Evolutionary conservation across 441 rosid species (phyloP), one percentile per base, ranked within the genome.

Genomic region (Hypseocharis bilobata): DNA sequence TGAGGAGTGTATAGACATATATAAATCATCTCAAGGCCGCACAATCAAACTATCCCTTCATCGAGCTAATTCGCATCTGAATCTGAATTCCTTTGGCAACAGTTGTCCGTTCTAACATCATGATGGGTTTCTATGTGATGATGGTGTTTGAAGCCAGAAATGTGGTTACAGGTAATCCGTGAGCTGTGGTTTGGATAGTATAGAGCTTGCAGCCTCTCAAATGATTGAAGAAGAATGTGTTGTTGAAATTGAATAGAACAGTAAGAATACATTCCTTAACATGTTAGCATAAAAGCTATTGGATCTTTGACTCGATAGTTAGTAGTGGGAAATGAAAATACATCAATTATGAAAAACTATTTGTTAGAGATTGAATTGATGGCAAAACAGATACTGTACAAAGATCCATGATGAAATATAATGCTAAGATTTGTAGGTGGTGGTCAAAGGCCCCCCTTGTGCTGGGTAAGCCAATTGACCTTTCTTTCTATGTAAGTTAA

Each of bases 1-100:
- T 4, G 96, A 89, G 81, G 98, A 92, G 76, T 92, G 98, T 63
- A 80, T 81, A 27, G 96, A 92, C 63, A 77, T 92, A 52, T 59
- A 84, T 70, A 83, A 77, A 75, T 69, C 75, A 68, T 77, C 78
- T 22, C 81, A 69, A 64, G 76, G 74, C 60, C 78, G 68, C 49
- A 85, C 89, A 20, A 84, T 92, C 67, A 83, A 80, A 61, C 80
- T 89, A 70, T 77, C 87, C 11, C 49, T 89, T 34, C 80, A 81
- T 60, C 84, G 63, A 63, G 74, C 83, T 68, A n/a, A n/a, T n/a
- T 71, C 70, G 44, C 79, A 79, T 63, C 73, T 61, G 2, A 77
- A 29, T 49, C 34, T 59, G 32, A 70, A 64, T 74, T 76, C 79
- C 25, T 62, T 65, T 49, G 76, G 82, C 40, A 81, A 78, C 68